Percentiles rank a stretch among this genome's conserved stretches.
Evolutionary conservation across 2,329 filamentous ascomycete genomes (phyloP).

Genomic region (Talaromyces islandicus): DNA sequence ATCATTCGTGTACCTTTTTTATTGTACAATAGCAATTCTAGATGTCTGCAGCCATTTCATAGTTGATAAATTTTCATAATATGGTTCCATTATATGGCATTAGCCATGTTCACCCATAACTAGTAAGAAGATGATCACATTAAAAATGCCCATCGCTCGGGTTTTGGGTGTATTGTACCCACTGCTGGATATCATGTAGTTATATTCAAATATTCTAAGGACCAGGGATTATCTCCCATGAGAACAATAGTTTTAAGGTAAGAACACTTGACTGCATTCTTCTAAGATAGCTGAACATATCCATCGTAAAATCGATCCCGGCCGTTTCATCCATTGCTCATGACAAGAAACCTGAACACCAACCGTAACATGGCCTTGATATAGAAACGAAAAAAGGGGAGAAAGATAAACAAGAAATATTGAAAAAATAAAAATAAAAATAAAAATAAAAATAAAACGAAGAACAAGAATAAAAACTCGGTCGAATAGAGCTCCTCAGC

Average conservation of each 20-base stretch:
- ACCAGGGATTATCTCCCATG: no score
- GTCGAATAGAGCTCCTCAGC: not conserved
- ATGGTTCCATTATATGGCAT: not conserved
- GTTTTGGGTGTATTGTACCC: no score
- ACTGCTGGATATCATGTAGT: no score
- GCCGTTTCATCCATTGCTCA: not conserved
- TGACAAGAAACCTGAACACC: not conserved
- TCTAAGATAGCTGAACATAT: not conserved
- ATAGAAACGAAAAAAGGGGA: not conserved
- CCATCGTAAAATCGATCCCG: not conserved
- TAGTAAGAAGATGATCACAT: not conserved
- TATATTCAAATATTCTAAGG: no score
- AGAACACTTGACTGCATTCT: not conserved
- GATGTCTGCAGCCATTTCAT: not conserved
- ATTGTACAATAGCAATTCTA: constrained; percentile 9
- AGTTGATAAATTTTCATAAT: not conserved
- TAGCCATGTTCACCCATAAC: not conserved
- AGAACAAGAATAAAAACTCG: no score
- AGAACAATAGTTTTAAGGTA: not conserved
- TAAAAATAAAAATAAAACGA: no score
- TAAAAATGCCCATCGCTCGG: no score
- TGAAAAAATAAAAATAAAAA: no score
- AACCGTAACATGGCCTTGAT: not conserved
- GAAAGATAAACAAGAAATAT: not conserved
- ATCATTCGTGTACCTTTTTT: not conserved